Conservation (phyloP, 202 grass and related monocot species). For the Setaria viridis region DNA sequence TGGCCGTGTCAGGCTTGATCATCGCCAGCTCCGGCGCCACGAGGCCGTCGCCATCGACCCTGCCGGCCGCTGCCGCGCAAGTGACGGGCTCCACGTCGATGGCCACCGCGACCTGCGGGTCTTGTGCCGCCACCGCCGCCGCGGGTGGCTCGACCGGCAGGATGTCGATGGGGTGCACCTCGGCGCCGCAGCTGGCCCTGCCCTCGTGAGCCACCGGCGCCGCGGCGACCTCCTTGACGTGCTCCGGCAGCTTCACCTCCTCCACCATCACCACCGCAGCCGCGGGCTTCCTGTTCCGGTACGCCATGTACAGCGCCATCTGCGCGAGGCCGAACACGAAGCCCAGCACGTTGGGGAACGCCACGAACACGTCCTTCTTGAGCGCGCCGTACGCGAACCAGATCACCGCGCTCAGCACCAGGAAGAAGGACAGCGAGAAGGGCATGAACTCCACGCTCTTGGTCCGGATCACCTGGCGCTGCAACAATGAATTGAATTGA, state of each 20-base stretch:
- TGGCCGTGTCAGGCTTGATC: conserved; percentile 52
- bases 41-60: background rate
- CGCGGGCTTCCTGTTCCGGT: conserved; percentile 45
- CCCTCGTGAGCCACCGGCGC: conserved; percentile 23
- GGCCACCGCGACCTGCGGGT: background rate
- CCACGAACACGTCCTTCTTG: conserved; percentile 78
- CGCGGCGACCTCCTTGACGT: conserved; percentile 37
- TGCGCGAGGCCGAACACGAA: conserved; percentile 78
- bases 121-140: background rate
- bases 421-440: conserved; percentile 83
- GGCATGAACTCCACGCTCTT: conserved; percentile 99
- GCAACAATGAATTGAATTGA: background rate
- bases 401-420: conserved; percentile 73
- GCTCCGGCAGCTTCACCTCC: conserved; percentile 67
- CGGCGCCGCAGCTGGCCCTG: conserved; percentile 55
- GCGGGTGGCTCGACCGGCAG: background rate
- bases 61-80: background rate
- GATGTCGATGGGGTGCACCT: conserved; percentile 76
- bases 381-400: conserved; percentile 92
- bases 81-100: conserved; percentile 17
- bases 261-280: background rate
- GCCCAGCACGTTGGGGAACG: conserved; percentile 76
- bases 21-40: background rate
- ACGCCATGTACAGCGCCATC: conserved; percentile 78
- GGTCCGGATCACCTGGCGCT: conserved; percentile 88